Evolutionary conservation across 2,329 filamentous ascomycete genomes (phyloP), one percentile per base, ranked within the genome.

Genomic region (Colletotrichum neosansevieriae): DNA sequence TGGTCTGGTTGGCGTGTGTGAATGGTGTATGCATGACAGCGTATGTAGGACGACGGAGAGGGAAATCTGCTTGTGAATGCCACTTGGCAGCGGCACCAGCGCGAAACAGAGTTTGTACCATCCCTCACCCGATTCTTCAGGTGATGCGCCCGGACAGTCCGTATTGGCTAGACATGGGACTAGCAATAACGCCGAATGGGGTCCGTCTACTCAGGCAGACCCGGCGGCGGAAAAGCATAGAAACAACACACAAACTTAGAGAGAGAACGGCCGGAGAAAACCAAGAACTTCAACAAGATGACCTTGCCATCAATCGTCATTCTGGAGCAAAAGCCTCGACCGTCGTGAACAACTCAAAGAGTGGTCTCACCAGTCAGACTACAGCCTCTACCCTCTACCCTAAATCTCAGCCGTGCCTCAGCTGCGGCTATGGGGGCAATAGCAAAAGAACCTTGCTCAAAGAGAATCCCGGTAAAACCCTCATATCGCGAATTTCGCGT

Each of bases 61-160:
- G 62, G 63, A 53, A 61, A 62, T 67, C 56, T 62, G 63, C 63
- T 53, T 69, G 63, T 69, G 67, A 29, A 69, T 47, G 57, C 36
- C 42, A 15, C 67, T 67, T 69, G 67, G 67, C 67, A 44, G 67
- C 67, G 63, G 67, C 63, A 69, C 45, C 67, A 45, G 67, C 67
- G 67, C 62, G n/a, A 69, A 69, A 61, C 50, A 67, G 58, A 69
- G 58, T 66, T 62, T 53, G 57, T 56, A 24, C 38, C 47, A 64
- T 68, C 54, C 60, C 65, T 53, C 65, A 65, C 54, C 47, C 29
- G 54, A 40, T 29, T 24, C 54, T 44, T 58, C 61, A 65, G 53
- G 65, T 68, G 62, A 69, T 62, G 67, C 57, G 38, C 63, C 42
- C 38, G 36, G 38, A 42, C 57, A 40, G 21, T 36, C 57, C 56